Conservation (phyloP, 169 alveolate genomes). For the Plasmodium yoelii region DNA sequence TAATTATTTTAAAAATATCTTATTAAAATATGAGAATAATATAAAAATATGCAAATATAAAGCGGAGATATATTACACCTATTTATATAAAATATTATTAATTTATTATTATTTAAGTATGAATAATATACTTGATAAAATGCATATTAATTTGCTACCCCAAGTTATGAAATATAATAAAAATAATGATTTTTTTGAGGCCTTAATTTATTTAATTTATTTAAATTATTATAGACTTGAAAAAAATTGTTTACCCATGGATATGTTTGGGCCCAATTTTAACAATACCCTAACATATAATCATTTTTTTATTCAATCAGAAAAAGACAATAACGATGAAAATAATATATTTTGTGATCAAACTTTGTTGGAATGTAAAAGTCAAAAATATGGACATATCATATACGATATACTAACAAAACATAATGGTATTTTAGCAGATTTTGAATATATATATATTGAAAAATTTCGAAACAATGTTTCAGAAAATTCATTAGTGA, state of each 20-base stretch:
- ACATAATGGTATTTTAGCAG: conserved; percentile 6
- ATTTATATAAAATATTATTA: conserved; percentile 20
- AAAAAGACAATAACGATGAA: neutral
- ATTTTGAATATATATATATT: conserved; percentile 28
- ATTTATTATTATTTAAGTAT: conserved; percentile 30
- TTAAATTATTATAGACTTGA: conserved; percentile 38
- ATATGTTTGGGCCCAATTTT: too few species aligned
- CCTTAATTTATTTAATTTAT: conserved; percentile 44
- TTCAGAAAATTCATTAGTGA: conserved; percentile 5
- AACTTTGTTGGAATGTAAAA: neutral
- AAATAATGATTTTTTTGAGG: conserved; percentile 28
- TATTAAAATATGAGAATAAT: conserved; percentile 19
- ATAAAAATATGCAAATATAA: neutral
- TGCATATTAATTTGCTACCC: conserved; percentile 32
- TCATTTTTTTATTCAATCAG: neutral
- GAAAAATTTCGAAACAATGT: conserved; percentile 36
- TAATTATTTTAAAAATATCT: conserved; percentile 22
- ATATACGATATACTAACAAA: conserved; percentile 5
- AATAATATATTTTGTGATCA: neutral
- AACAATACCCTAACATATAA: neutral
- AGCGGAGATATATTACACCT: neutral
- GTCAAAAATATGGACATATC: neutral
- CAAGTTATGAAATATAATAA: conserved; percentile 14
- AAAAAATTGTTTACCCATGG: neutral
- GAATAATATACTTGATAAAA: conserved; percentile 28